These are phyloP conservation scores for Tubosaeta brunneosetosa DNA, from an alignment of 768 basidiomycete genomes.

Conservation along the genomic window DNA sequence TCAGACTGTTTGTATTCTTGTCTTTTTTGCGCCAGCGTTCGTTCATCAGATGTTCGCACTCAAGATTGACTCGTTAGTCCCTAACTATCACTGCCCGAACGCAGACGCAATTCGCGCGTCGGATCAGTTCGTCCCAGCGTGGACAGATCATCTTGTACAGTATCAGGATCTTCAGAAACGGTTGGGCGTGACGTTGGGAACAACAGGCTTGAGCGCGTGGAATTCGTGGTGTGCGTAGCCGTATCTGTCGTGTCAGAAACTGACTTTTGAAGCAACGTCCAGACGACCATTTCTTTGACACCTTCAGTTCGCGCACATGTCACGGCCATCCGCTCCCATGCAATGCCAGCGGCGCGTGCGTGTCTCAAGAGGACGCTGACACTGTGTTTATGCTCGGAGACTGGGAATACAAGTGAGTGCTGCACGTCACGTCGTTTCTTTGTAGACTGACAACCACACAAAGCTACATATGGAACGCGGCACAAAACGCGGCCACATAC, in stretches of 20 bases:
- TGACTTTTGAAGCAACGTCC: neutral
- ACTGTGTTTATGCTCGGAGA: slow-evolving; percentile 53
- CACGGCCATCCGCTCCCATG: slow-evolving; percentile 39
- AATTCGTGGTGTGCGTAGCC: slow-evolving; percentile 41
- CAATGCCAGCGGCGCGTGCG: slow-evolving; percentile 38
- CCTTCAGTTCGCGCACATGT: slow-evolving; percentile 47
- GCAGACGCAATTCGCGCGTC: slow-evolving; percentile 37
- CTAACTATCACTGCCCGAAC: slow-evolving; percentile 40
- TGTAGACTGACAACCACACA: neutral
- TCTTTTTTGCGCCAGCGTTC: neutral
- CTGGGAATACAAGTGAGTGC: slow-evolving; percentile 52
- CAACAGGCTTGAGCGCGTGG: slow-evolving; percentile 38
- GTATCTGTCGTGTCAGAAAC: neutral
- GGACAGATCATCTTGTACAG: slow-evolving; percentile 41
- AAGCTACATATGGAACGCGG: slow-evolving; percentile 49
- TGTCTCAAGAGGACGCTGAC: slow-evolving; percentile 42
- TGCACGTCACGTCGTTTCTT: neutral
- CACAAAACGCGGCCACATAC: slow-evolving; percentile 40
- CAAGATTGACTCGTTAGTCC: slow-evolving; percentile 48
- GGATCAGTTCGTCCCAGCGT: slow-evolving; percentile 42
- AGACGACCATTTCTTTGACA: slow-evolving; percentile 47
- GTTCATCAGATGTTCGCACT: neutral
- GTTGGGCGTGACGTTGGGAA: slow-evolving; percentile 38
- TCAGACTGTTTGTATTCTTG: slow-evolving; percentile 28
- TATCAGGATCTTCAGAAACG: slow-evolving; percentile 35